Base-by-base conservation (phyloP, 306 rosid genomes). In the Bauhinia variegata region DNA sequence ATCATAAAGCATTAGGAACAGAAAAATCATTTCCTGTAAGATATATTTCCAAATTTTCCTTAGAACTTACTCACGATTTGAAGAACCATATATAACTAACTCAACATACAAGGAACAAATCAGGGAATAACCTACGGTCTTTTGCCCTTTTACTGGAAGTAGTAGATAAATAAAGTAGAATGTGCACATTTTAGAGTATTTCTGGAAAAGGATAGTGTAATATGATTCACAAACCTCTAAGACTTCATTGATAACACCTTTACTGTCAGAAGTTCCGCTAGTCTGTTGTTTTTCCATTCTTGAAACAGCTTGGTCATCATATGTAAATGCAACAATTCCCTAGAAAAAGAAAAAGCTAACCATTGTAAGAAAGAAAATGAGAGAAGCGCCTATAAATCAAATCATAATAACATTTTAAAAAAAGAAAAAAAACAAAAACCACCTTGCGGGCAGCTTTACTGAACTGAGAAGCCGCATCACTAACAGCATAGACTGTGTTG, bases 291-390 rank as follows among this genome's bases (percentile, higher is more conserved):
- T 86, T 74, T 89, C 95, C 78, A 76, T 75, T 73, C 79, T 74
- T 15, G 95, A 83, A 78, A 75, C 85, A 44, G 83, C 86, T 72
- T 83, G 96, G 68, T 89, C 98, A 62, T 93, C 98, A 79, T 86
- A 93, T 11, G 98, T 93, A 80, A 93, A 88, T 65, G 98, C 98
- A 66, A 93, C 97, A 77, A 93, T 93, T 63, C 98, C 97, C 97
- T 93, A 58, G 59, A 70, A 61, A 23, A 8, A 49, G 14, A 60
- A 53, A 68, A 63, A 13, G 60, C 39, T 30, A 54, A 51, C 69
- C 67, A 70, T 38, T n/a, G 56, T 71, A 23, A 50, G 60, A 23
- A 52, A 38, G 23, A 17, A 28, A 71, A 46, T 5, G 28, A 23
- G 2, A 23, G 28, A 1, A 23, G 28, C 28, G 55, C 14, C 41